These are phyloP conservation scores for Schizophyllum commune DNA, from an alignment of 1,284 basidiomycete genomes.

Conservation along the genomic window DNA sequence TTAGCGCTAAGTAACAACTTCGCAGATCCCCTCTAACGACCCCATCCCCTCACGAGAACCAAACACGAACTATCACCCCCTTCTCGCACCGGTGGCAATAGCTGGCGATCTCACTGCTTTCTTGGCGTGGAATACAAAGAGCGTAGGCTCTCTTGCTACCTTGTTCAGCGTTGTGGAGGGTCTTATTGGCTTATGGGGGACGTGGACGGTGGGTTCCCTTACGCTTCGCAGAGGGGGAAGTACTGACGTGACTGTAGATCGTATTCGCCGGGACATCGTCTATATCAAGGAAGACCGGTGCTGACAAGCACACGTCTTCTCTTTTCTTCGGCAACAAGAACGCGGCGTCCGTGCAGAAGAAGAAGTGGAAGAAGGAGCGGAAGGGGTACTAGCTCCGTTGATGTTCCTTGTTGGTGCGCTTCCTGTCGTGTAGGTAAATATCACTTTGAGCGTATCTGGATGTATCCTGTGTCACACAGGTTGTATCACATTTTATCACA, in stretches of 20 bases:
- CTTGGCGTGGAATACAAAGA: constrained; percentile 54
- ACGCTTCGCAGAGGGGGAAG: constrained; percentile 1
- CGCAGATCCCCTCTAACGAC: constrained; percentile 36
- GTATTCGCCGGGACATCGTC: constrained; percentile 50
- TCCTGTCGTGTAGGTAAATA: too few species aligned
- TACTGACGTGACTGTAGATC: constrained; percentile 31
- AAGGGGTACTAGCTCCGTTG: constrained; percentile 10
- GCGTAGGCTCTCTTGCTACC: constrained; percentile 49
- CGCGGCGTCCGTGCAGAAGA: constrained; percentile 66
- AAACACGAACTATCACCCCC: constrained; percentile 40
- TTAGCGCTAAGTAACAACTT: constrained; percentile 12
- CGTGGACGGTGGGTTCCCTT: constrained; percentile 57
- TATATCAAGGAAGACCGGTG: constrained; percentile 64
- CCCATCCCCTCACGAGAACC: constrained; percentile 16
- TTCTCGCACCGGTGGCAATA: constrained; percentile 49
- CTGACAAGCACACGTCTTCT: constrained; percentile 71
- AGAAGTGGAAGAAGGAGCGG: constrained; percentile 45
- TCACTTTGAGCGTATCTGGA: too few species aligned
- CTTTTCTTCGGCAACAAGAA: constrained; percentile 73
- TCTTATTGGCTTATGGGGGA: constrained; percentile 52
- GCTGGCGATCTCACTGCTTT: constrained; percentile 50
- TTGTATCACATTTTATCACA: too few species aligned
- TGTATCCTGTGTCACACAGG: too few species aligned
- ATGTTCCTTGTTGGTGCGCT: too few species aligned
- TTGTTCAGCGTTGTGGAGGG: constrained; percentile 42